Evolutionary conservation across 306 rosid genomes (phyloP), one percentile per base, ranked within the genome.

Genomic region (Argentina anserina): DNA sequence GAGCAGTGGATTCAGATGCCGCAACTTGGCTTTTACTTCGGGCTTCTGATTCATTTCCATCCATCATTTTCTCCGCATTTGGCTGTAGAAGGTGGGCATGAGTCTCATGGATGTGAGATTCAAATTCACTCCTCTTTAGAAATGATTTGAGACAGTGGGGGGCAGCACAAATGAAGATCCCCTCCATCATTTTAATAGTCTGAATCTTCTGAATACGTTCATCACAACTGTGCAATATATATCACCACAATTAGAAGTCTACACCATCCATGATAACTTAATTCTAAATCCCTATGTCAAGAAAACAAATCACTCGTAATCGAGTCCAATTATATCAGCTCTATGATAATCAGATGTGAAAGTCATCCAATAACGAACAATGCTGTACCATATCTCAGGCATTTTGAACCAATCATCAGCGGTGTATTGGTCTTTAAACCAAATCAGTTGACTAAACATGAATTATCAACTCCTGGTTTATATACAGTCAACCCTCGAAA

Each of bases 151-250:
- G 97, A 82, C 99, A 95, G 71, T 95, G 99, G 70, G 97, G 97
- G 58, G 97, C 99, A 42, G 97, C 99, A 68, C 99, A 95, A 63
- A 95, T 77, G 76, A 90, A 86, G 83, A 92, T 95, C 74, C 99
- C 99, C 86, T 95, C 99, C 97, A 95, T 92, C 87, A 95, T 78
- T 90, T 95, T 92, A 60, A 95, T 86, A 3, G 99, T 92, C 79
- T 88, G 99, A 79, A 95, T 95, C 90, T 92, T 95, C 87, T 90
- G 99, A 77, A 95, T 90, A 41, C 99, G 96, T 69, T 90, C 99
- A 25, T 95, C 97, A 71, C 99, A 92, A 63, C 99, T 92, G 86
- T 59, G 36, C 66, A 76, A 81, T 70, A 85, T 15, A 79, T 67
- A 85, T 62, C 67, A 83, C 41, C 10, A 29, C 60, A 70, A 72